Percentiles rank a stretch among this genome's conserved stretches.
Evolutionary conservation across 176 grass and related monocot species (phyloP).

Genomic region (Oryza meridionalis): DNA sequence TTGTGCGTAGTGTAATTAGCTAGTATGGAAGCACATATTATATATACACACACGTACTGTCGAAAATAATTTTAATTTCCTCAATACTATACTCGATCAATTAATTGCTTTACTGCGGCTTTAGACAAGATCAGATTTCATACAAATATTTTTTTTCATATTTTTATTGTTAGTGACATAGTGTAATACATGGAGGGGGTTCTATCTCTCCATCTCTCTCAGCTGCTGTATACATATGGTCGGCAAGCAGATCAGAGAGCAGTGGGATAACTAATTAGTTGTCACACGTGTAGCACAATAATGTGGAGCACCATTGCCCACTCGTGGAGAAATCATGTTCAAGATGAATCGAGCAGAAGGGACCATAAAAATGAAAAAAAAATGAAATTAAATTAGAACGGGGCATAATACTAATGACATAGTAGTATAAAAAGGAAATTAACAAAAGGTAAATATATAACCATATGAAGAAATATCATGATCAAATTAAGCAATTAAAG

Average conservation of each 20-base stretch:
- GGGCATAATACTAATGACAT: background rate
- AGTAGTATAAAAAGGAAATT: background rate
- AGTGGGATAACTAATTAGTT: constrained; percentile 32
- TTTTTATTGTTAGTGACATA: background rate
- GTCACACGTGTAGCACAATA: constrained; percentile 52
- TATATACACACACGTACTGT: too few species aligned
- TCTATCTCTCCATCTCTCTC: background rate
- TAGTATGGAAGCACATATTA: too few species aligned
- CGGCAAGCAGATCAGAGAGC: constrained; percentile 17
- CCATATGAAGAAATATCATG: background rate
- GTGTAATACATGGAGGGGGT: background rate
- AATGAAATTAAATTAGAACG: background rate
- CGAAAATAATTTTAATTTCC: too few species aligned
- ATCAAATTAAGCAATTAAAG: background rate
- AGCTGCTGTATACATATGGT: background rate
- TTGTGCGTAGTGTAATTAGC: too few species aligned
- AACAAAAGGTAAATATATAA: background rate
- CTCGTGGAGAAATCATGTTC: constrained; percentile 44
- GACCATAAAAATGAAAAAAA: background rate
- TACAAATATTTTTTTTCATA: background rate
- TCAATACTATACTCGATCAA: background rate
- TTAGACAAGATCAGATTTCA: background rate
- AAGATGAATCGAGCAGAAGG: constrained; percentile 28
- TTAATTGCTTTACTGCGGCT: background rate
- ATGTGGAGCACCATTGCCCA: constrained; percentile 49